Conservation (phyloP, 495 filamentous ascomycete genomes). For the Annulohypoxylon moriforme region DNA sequence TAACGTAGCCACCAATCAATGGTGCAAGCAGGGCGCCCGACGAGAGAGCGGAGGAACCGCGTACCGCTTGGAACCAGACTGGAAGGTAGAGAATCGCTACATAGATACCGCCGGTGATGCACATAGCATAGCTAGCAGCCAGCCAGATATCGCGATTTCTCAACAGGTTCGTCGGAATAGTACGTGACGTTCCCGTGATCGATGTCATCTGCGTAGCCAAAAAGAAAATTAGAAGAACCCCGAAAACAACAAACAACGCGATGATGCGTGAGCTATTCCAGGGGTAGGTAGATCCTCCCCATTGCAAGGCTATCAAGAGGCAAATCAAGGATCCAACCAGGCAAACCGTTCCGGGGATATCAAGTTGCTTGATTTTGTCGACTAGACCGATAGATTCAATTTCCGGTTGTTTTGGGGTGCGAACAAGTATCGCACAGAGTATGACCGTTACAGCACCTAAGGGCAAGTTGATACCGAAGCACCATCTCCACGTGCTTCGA, state of each 20-base stretch:
- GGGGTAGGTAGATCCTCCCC: constrained; percentile 3
- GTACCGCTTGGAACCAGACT: neutral
- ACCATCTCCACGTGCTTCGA: constrained; percentile 11
- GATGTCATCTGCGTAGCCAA: neutral
- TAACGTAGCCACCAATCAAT: neutral
- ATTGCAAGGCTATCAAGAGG: constrained; percentile 1
- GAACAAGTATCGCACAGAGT: neutral
- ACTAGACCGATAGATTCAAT: neutral
- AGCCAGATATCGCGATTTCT: constrained; percentile 5
- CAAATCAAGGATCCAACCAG: constrained; percentile 3
- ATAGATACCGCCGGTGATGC: constrained; percentile 1
- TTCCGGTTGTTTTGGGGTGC: neutral
- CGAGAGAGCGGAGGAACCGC: neutral
- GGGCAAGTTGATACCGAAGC: constrained; percentile 16
- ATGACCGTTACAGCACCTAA: constrained; percentile 10
- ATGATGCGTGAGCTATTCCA: neutral
- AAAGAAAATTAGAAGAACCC: neutral
- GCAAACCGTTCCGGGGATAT: constrained; percentile 1
- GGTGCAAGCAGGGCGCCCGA: neutral
- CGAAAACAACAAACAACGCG: neutral
- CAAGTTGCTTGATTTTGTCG: neutral
- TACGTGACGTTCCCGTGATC: neutral
- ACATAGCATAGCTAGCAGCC: constrained; percentile 2
- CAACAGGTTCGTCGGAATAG: neutral
- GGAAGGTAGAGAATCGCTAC: constrained; percentile 1